Conservation (phyloP, 2,329 filamentous ascomycete genomes). For the Pseudogymnoascus sp. region DNA sequence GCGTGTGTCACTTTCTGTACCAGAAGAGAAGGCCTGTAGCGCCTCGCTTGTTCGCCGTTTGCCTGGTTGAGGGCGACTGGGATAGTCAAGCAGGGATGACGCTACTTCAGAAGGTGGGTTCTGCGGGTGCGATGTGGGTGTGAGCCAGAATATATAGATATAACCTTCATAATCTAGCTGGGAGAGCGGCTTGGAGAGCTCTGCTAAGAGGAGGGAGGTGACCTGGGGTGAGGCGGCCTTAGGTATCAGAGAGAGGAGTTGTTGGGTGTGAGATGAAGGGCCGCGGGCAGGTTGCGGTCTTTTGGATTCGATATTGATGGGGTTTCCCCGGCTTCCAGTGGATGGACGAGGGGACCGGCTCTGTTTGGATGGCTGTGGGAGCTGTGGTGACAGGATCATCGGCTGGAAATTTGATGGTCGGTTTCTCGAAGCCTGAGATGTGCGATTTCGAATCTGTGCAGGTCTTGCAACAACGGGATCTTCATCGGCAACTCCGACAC, state of each 20-base stretch:
- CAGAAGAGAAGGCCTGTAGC: slow-evolving; percentile 30
- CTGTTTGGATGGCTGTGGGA: neutral
- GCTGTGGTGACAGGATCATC: neutral
- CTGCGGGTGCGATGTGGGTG: slow-evolving; percentile 51
- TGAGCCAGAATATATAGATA: slow-evolving; percentile 99
- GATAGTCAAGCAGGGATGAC: slow-evolving; percentile 49
- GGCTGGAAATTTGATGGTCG: slow-evolving; percentile 14
- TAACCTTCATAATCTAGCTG: slow-evolving; percentile 74
- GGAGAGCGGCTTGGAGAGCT: slow-evolving; percentile 70
- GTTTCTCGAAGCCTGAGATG: neutral
- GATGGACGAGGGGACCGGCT: neutral
- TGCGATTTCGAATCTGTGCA: neutral
- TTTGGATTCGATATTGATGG: neutral
- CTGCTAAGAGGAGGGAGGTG: slow-evolving; percentile 62
- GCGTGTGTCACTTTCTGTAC: slow-evolving; percentile 24
- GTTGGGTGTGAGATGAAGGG: slow-evolving; percentile 30
- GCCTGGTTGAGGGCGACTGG: slow-evolving; percentile 31
- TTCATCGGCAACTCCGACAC: slow-evolving; percentile 25
- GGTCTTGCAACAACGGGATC: neutral
- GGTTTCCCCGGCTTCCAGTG: neutral
- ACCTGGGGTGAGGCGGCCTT: slow-evolving; percentile 57
- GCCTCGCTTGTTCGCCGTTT: slow-evolving; percentile 18
- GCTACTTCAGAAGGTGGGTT: slow-evolving; percentile 51
- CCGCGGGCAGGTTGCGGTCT: slow-evolving; percentile 23
- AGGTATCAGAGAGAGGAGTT: slow-evolving; percentile 63